Base-by-base conservation (phyloP, 2,329 filamentous ascomycete genomes). In the Arthrinium phaeospermum region DNA sequence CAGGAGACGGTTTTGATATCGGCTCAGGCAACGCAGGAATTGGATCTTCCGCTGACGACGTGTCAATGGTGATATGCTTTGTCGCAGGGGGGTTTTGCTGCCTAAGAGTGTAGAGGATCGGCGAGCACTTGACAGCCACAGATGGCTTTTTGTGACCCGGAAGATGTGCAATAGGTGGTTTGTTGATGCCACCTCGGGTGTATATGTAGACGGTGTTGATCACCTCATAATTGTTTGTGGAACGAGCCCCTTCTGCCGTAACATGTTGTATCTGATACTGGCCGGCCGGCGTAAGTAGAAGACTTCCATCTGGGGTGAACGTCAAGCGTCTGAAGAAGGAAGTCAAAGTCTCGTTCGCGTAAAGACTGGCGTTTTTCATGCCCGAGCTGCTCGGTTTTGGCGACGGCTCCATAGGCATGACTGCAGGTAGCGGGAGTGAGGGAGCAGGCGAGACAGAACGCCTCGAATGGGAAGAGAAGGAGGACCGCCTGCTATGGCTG, bases 161-260 rank as follows among this genome's bases (percentile, higher is more conserved):
- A 8, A 99, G 88, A 82, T 98, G 96, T 8, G 96, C 95, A 72
- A 98, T 93, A 2, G 96, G 96, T 1, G 96, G 95, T 81, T 97
- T 98, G 84, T 98, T 98, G 79, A 99, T 94, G 34, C 96, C 96
- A 44, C 95, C 96, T 77, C 96, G 89, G 0, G 96, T 98, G 82
- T 99, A 99, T 71, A 99, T 96, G 83, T 99, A 99, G 30, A 99
- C 97, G 0, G 96, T 99, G 80, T 99, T 99, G 77, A 93, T 95
- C 70, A 98, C 89, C 76, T 99, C 96, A 77, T 96, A 96, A 0
- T 89, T 89, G 0, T 91, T 88, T 81, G 95, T 97, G 1, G 87
- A 84, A 68, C 89, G 89, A 30, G 91, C 85, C 2, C 69, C 69
- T 64, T 71, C 69, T 49, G 69, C 24, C 1, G 80, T 75, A 68